Evolutionary conservation across 139 green algal species (phyloP), one percentile per base, ranked within the genome.

Genomic region (Tetraselmis chui): DNA sequence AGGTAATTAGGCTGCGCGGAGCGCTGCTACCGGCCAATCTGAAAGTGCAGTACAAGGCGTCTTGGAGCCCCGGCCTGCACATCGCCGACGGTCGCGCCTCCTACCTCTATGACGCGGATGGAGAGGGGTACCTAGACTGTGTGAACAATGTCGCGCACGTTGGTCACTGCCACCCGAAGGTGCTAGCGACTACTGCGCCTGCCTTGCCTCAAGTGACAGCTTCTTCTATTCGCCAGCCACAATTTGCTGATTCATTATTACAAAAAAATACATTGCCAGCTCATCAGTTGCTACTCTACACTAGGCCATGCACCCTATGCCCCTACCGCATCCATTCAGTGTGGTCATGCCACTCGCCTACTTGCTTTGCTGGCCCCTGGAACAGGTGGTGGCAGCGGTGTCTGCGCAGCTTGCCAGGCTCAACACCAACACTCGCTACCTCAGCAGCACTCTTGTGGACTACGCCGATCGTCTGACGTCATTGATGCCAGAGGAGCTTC

Each of bases 341-440:
- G n/a, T n/a, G n/a, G n/a, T n/a, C n/a, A n/a, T n/a, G n/a, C n/a
- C n/a, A n/a, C n/a, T n/a, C n/a, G n/a, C n/a, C n/a, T n/a, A n/a
- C n/a, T n/a, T n/a, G n/a, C n/a, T n/a, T n/a, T n/a, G n/a, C n/a
- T n/a, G n/a, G n/a, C n/a, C n/a, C n/a, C n/a, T 18, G 45, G 5
- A 25, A 67, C 92, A 95, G 91, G 92, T 97, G 5, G 83, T 84
- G 2, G 76, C 79, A 1, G 92, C 92, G 0, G 79, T 93, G 0
- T 85, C 28, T 23, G 27, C 81, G 28, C 91, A 95, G 87, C 81
- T 97, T 29, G 25, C 32, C 2, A 89, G 79, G n/a, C 78, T 97
- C 24, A 95, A 97, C 84, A 97, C 94, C 78, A 96, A 89, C 79
- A 77, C 76, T n/a, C 85, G 92, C 2, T 97, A 96, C 87, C 89